Evolutionary conservation across 108 stramenopile species (phyloP), one percentile per base, ranked within the genome.

Genomic region (Epithemia pelagica): DNA sequence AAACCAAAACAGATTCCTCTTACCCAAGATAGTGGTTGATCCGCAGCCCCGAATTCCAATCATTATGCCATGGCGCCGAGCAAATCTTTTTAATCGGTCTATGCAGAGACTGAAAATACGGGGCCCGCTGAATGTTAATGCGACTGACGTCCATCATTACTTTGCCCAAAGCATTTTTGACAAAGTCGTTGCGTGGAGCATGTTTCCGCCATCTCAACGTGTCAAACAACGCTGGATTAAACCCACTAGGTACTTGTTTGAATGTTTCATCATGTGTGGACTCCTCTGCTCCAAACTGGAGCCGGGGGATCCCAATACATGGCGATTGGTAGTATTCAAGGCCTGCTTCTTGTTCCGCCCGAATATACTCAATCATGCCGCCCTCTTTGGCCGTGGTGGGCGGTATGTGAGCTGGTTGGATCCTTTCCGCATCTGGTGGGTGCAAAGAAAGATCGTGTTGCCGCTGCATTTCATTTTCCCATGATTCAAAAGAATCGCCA

Each of bases 11-110:
- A n/a, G n/a, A n/a, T n/a, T 46, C 37, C 10, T 10, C 37, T 46
- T 46, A 46, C 37, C 76, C 82, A 19, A 83, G 52, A 56, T 83
- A 83, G 33, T 83, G 82, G 69, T 83, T 77, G 59, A 79, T 74
- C 26, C 78, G 73, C 15, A 83, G 54, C 15, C 75, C 74, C 20
- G 56, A 56, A 8, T 33, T 32, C 60, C 65, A 66, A 29, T 83
- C 78, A 55, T 79, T 58, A 25, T 68, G 63, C 67, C 73, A 74
- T 15, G 75, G 75, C 22, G 62, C 55, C 15, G 68, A 21, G 51
- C 73, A 77, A 37, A 76, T 67, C 2, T 52, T 58, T 30, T 61
- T 53, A 28, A 81, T 77, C 22, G 80, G 80, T 8, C 71, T 59
- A 65, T 82, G 81, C 27, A 82, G 31, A 5, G 64, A 54, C 22